Base-by-base conservation (phyloP, 495 filamentous ascomycete genomes). In the Glutinoglossum americanum region DNA sequence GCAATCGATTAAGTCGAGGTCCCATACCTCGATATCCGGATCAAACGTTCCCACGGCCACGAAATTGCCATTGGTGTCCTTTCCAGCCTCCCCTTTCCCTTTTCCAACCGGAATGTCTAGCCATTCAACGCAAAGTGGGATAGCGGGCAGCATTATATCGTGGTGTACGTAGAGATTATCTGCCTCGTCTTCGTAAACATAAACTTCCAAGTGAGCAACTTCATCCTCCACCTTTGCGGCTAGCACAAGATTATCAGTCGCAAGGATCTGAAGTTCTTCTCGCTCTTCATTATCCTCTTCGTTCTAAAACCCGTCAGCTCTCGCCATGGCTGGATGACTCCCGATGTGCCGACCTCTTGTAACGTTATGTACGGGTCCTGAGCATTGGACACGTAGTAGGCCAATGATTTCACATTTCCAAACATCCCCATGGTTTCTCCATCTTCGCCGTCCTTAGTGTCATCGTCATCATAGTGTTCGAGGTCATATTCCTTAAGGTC, bases 121-220 rank as follows among this genome's bases (percentile, higher is more conserved):
- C 92, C 92, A 99, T 71, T 99, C 92, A 37, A 95, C 74, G 66
- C 86, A 90, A 15, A 99, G 79, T 1, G 92, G 92, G 69, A 97
- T 94, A 32, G 89, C 89, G 19, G 92, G 92, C 44, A 99, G 80
- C 92, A 99, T 96, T 63, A 99, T 94, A 65, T 99, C 92, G 73
- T 99, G 93, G 72, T 99, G 92, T 10, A 97, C 89, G 68, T 97
- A 99, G 39, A 99, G 81, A 69, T 99, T 97, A 65, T 94, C 92
- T 10, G 81, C 88, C 39, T 69, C 70, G 64, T 97, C 93, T 69
- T 98, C 93, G 68, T 98, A 98, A 30, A 98, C 87, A 67, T 97
- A 97, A 48, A 96, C 81, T 66, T 97, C 93, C 21, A 99, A 76
- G 70, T 96, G 89, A 27, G 92, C 88, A 27, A 99, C 84, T 62